phyloP scores from a whole-genome alignment of 306 rosid species.

The Corylus americana region DNA sequence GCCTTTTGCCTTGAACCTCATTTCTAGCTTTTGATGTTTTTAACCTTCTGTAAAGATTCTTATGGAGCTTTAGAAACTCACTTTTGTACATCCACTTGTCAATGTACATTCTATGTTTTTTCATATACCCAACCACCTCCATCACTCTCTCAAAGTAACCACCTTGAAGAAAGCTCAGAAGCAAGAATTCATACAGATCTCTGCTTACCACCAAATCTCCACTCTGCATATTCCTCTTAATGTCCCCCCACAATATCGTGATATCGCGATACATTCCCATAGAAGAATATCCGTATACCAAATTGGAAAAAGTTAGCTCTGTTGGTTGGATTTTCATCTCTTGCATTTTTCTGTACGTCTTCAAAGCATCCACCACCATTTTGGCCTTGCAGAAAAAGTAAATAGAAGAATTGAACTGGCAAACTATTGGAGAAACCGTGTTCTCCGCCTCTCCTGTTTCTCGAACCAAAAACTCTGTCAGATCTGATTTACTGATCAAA shows the following conservation, averaged over 20 bases:
- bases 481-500: constrained; percentile 31
- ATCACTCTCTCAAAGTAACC: constrained; percentile 94
- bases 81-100: constrained; percentile 75
- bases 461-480: constrained; percentile 50
- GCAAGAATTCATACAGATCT: constrained; percentile 70
- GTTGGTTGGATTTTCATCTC: constrained; percentile 58
- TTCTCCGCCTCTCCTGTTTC: constrained; percentile 36
- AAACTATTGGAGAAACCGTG: constrained; percentile 35
- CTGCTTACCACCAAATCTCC: constrained; percentile 39
- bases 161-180: constrained; percentile 67
- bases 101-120: constrained; percentile 47
- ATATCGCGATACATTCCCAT: constrained; percentile 70
- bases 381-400: constrained; percentile 81
- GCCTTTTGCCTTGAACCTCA: constrained; percentile 72
- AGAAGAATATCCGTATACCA: constrained; percentile 60
- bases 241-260: constrained; percentile 84
- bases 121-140: constrained; percentile 76
- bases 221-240: constrained; percentile 64
- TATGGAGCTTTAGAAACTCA: constrained; percentile 75
- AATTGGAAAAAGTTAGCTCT: constrained; percentile 50
- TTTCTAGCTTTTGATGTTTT: constrained; percentile 67
- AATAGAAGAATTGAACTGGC: constrained; percentile 68
- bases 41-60: constrained; percentile 68
- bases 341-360: constrained; percentile 71
- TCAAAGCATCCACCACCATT: constrained; percentile 73